Base-by-base conservation (phyloP, 108 stramenopile genomes). In the Pelagomonas calceolata region DNA sequence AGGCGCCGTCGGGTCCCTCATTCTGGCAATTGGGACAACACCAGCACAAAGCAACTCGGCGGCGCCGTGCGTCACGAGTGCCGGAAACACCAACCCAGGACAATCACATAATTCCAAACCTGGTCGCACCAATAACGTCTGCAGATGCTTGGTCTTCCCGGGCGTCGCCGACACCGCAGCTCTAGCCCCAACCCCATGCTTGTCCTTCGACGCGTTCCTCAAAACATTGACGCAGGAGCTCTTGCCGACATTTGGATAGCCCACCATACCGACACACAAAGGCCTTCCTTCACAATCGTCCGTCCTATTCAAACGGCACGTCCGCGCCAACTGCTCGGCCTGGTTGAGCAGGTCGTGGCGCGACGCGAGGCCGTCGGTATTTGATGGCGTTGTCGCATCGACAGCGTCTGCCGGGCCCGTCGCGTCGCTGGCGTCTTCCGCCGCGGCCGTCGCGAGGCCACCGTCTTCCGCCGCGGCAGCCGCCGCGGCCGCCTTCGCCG, bases 71-170 rank as follows among this genome's bases (percentile, higher is more conserved):
- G 14, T 12, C n/a, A 99, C 96, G 80, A 99, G 96, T 33, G 93
- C 92, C 18, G 98, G 98, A 78, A 99, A 99, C 4, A 99, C 98
- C 18, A 99, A 84, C 69, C 98, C 98, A 30, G 98, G 98, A 82
- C 98, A 98, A 88, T 98, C 98, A 79, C 96, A 96, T 18, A 98
- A 89, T 84, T 94, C 85, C 73, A 96, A 89, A 43, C 89, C 81
- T 36, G 85, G 70, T 30, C 82, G 76, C 76, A 87, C 89, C n/a
- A 90, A 89, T 26, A 97, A 70, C 31, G 98, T 99, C 83, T 99
- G 98, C 73, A 99, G 98, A 85, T 99, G 98, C 79, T 97, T 98
- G 0, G 98, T 99, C 81, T 99, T 98, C 36, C 98, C 98, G 34
- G 98, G 98, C 72, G 96, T 95, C 33, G 91, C 84, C 18, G 95